Evolutionary conservation across 805 yeast genomes (phyloP), one percentile per base, ranked within the genome.

Genomic region (Monosporozyma yasuniensis): DNA sequence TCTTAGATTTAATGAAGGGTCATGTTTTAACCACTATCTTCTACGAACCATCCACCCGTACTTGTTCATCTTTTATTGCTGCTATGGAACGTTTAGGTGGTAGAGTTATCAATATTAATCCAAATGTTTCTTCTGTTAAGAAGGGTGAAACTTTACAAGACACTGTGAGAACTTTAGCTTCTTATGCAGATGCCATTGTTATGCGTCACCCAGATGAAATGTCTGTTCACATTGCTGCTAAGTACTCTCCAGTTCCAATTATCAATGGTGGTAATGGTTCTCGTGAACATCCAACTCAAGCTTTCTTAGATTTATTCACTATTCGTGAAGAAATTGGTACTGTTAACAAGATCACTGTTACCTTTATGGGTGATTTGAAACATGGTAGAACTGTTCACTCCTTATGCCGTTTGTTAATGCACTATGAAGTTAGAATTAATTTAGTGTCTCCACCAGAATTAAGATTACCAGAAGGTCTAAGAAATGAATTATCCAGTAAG

Each of bases 71-170:
- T 1, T 95, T 95, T 67, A 96, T 93, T 68, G 96, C 96, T 61
- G 99, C 99, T 53, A 93, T 93, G 99, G 98, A 93, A 76, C 86
- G 99, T 74, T 77, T 93, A 61, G 99, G 99, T 69, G 99, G 99
- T 66, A 81, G 96, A 71, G 96, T 89, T 59, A 86, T 95, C 58
- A 79, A 95, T 49, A 85, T 93, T 56, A 77, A 86, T 54, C 85
- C 93, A 53, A 81, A 79, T 56, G 77, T 89, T 32, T 90, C 98
- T n/a, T 87, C 96, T 22, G 96, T 90, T 46, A 87, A 88, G 75
- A 93, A 93, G 77, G 99, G 99, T 58, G 99, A 93, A 76, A 86
- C 97, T 43, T 76, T 93, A 64, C 97, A 91, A 72, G 99, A 93
- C 67, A 93, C 99, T 38, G 81, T 93, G 58, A 82, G 99, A 71